Base-by-base conservation (phyloP, 2,329 filamentous ascomycete genomes). In the Fonsecaea monophora region DNA sequence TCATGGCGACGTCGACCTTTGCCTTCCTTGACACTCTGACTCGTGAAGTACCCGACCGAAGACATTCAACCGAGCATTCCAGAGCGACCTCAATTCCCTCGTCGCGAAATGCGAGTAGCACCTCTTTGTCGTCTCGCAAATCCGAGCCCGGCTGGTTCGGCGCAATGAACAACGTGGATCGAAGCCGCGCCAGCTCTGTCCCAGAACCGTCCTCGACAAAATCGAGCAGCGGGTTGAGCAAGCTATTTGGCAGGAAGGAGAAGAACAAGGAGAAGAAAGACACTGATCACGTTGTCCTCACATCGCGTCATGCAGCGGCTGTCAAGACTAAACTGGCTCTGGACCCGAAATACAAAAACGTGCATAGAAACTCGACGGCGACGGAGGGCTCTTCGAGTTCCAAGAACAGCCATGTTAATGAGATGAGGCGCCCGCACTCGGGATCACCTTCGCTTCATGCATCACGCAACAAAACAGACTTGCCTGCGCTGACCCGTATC, bases 351-450 rank as follows among this genome's bases (percentile, higher is more conserved):
- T 55, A 57, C 21, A 62, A 63, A 50, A 61, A 67, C 32, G 58
- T 58, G 9, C 40, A 25, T 10, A 25, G 60, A 12, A 54, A 60
- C 3, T 48, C 32, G 4, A 42, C 37, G 15, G 18, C 64, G 12
- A 25, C 32, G 5, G n/a, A 35, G 5, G 32, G 15, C 7, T 13
- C 38, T 7, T 10, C 58, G 15, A 59, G 57, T n/a, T 53, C 65
- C n/a, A 65, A 60, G 40, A 63, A 48, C 15, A 61, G 37, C 40
- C 30, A 71, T 53, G 34, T 69, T 25, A 60, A 55, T 8, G 67
- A 72, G 42, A 58, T 62, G 53, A 40, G 71, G 5, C 66, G 61
- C 34, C 71, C 71, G 13, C 71, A 73, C 54, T 73, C 71, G 1
- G 70, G 71, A 10, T 65, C 67, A 5, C 71, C 71, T 2, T 59